These are phyloP conservation scores for Mercurialis annua DNA, from an alignment of 345 rosid genomes.

Conservation along the genomic window DNA sequence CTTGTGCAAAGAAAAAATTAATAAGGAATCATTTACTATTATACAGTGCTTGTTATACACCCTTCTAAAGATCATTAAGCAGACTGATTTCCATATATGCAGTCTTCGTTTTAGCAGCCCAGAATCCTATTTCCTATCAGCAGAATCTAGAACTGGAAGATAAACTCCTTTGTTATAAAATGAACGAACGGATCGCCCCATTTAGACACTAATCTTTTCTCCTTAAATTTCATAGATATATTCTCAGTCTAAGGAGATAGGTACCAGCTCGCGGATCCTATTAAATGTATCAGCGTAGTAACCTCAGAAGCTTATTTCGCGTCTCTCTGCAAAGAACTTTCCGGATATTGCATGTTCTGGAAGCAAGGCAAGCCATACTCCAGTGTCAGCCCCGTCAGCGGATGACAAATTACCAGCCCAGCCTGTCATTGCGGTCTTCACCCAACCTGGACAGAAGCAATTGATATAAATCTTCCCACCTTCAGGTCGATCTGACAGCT, in stretches of 20 bases:
- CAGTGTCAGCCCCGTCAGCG: slow-evolving; percentile 87
- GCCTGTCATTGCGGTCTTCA: slow-evolving; percentile 92
- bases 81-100: neutral
- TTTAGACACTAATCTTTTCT: neutral
- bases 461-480: slow-evolving; percentile 75
- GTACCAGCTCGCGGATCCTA: neutral
- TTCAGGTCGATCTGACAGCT: slow-evolving; percentile 56
- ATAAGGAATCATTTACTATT: neutral
- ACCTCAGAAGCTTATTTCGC: slow-evolving; percentile 63
- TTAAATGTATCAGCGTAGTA: neutral
- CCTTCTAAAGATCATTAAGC: neutral
- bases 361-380: slow-evolving; percentile 87
- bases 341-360: slow-evolving; percentile 74
- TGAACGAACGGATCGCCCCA: neutral
- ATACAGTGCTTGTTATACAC: neutral
- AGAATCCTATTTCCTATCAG: neutral
- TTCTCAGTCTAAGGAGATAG: neutral
- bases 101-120: neutral
- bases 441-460: slow-evolving; percentile 98
- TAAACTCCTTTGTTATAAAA: neutral
- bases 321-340: slow-evolving; percentile 90
- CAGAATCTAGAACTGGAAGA: neutral
- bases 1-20: neutral
- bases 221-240: neutral
- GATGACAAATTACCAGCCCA: slow-evolving; percentile 87